Percentiles rank a stretch among this genome's conserved stretches.
These are phyloP conservation scores for Dillenia suffruticosa DNA, from an alignment of 164 flowering plant genomes.

Conservation along the genomic window DNA sequence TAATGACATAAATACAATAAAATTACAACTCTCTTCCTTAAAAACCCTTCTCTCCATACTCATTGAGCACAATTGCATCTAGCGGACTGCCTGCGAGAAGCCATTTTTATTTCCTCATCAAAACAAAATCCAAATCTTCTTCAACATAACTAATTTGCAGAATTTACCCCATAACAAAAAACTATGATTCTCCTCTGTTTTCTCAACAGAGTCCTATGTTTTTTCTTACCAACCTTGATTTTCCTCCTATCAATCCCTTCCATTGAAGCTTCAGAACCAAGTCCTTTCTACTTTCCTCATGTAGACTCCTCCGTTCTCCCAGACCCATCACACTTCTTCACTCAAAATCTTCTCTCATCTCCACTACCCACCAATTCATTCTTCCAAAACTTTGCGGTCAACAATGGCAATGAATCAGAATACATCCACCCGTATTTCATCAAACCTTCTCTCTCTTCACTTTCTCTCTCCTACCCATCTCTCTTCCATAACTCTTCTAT, in stretches of 20 bases:
- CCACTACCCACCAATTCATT: slow-evolving; percentile 96
- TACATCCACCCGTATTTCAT: slow-evolving; percentile 89
- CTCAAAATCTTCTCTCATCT: slow-evolving; percentile 59
- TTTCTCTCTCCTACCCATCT: slow-evolving; percentile 77
- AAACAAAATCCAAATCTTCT: not conserved
- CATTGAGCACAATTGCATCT: no score
- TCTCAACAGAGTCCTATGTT: no score
- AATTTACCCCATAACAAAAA: slow-evolving; percentile 10
- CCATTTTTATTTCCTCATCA: not conserved
- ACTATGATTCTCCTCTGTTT: no score
- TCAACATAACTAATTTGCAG: slow-evolving; percentile 1
- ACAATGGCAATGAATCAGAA: slow-evolving; percentile 87
- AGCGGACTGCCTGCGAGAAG: no score
- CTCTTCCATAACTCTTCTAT: slow-evolving; percentile 41
- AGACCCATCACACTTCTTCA: slow-evolving; percentile 75
- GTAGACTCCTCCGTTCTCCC: slow-evolving; percentile 73
- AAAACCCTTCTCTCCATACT: no score
- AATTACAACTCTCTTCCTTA: no score
- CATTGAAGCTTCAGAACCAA: not conserved
- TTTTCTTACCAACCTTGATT: slow-evolving; percentile 4
- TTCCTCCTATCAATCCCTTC: slow-evolving; percentile 4
- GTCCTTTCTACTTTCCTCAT: slow-evolving; percentile 52
- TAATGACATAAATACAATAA: no score
- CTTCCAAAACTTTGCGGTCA: slow-evolving; percentile 84
- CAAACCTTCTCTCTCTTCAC: slow-evolving; percentile 59